Evolutionary conservation across 495 filamentous ascomycete genomes (phyloP).

Genomic region (Friedmanniomyces simplex): DNA sequence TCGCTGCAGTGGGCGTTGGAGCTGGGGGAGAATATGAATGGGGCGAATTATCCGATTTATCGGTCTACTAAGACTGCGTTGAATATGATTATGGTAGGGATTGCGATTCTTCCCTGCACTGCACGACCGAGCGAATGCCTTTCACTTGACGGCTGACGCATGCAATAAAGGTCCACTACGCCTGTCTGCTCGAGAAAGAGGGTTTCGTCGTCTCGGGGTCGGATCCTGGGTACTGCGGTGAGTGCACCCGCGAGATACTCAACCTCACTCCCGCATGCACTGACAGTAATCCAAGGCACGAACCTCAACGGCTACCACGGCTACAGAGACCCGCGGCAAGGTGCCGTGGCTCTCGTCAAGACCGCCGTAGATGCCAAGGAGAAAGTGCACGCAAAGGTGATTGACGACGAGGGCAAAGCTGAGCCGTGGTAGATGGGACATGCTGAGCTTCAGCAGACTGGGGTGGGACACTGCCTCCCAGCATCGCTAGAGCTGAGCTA

Average conservation of each 20-base stretch:
- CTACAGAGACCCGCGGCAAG: conserved; percentile 6
- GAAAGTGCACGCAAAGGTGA: not conserved
- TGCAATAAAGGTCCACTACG: conserved; percentile 1
- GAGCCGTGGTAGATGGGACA: conserved; percentile 4
- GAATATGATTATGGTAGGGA: conserved; percentile 32
- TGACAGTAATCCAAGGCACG: not conserved
- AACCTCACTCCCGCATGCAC: not conserved
- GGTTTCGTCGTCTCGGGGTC: conserved; percentile 11
- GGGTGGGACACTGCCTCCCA: not conserved
- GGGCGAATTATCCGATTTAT: conserved; percentile 19
- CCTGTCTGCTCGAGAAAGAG: conserved; percentile 2
- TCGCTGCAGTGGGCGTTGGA: conserved; percentile 22
- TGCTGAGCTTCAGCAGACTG: not conserved
- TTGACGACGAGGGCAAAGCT: conserved; percentile 2
- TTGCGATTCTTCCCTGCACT: too few species aligned
- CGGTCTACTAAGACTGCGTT: conserved; percentile 37
- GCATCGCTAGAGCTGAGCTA: not conserved
- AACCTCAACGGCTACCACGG: conserved; percentile 6
- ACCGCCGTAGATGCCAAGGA: not conserved
- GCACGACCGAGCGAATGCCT: not conserved
- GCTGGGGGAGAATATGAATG: conserved; percentile 13
- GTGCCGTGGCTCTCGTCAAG: conserved; percentile 1
- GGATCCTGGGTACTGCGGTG: conserved; percentile 14
- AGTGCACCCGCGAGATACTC: not conserved
- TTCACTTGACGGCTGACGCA: not conserved